Conservation (phyloP, 2,329 filamentous ascomycete species). For the Aspergillus sojae region DNA sequence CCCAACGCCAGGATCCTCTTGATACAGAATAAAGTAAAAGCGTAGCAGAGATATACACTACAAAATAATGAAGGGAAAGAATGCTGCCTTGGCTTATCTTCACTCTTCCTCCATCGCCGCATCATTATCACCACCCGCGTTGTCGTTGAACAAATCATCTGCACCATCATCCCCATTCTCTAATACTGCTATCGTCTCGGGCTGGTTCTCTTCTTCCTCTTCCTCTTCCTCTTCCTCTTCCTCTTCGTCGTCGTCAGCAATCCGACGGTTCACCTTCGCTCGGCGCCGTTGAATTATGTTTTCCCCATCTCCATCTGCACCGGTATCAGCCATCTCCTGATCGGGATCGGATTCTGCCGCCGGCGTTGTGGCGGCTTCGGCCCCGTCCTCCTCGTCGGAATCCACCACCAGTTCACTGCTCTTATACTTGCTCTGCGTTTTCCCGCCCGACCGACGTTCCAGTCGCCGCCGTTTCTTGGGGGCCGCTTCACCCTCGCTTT, state of each 20-base stretch:
- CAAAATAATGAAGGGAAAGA: background rate
- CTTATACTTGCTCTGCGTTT: conserved; percentile 71
- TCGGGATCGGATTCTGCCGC: conserved; percentile 15
- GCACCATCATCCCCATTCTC: conserved; percentile 30
- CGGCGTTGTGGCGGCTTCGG: conserved; percentile 50
- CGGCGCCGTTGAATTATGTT: conserved; percentile 36
- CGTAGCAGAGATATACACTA: conserved; percentile 13
- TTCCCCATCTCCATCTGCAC: conserved; percentile 46
- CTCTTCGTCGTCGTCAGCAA: conserved; percentile 42
- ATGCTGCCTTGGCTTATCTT: background rate
- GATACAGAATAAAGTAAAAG: conserved; percentile 13
- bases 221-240: conserved; percentile 45
- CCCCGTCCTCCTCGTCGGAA: conserved; percentile 59
- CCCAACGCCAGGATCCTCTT: conserved; percentile 12
- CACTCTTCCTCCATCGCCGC: conserved; percentile 41
- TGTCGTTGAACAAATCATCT: conserved; percentile 42
- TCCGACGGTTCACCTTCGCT: conserved; percentile 34
- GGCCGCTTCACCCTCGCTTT: conserved; percentile 40
- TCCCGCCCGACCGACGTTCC: conserved; percentile 53
- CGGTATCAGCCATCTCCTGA: conserved; percentile 23
- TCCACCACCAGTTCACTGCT: conserved; percentile 81
- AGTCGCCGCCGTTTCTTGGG: conserved; percentile 64
- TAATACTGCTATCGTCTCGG: conserved; percentile 15
- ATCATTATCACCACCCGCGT: conserved; percentile 34
- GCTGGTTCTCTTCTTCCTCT: conserved; percentile 46